Percentiles rank a stretch among this genome's conserved stretches.
Conservation (phyloP, 768 basidiomycete genomes). For the Pleurotus sapidus region DNA sequence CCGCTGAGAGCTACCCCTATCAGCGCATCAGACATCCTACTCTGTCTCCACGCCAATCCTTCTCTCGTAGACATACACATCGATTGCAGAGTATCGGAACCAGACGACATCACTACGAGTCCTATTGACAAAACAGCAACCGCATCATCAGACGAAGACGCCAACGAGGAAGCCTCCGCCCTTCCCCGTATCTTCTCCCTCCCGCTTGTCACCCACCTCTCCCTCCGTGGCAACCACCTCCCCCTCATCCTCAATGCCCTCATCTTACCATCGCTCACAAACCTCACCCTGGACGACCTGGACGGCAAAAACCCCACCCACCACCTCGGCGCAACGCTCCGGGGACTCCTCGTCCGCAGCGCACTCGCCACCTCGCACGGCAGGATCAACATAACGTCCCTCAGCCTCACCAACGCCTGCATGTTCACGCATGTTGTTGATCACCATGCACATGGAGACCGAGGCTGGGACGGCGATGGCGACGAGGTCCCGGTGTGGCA, state of each 20-base stretch:
- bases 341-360: constrained; percentile 2
- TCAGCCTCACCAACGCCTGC: constrained; percentile 4
- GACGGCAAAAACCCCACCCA: constrained; percentile 22
- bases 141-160: background rate
- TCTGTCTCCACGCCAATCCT: constrained; percentile 15
- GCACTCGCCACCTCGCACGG: background rate
- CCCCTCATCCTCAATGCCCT: constrained; percentile 26
- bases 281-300: constrained; percentile 30
- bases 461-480: background rate
- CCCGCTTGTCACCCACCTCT: constrained; percentile 20
- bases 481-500: constrained; percentile 7
- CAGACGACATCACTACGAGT: background rate
- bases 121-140: constrained; percentile 1
- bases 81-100: constrained; percentile 18
- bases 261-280: constrained; percentile 25
- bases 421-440: constrained; percentile 6
- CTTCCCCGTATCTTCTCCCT: constrained; percentile 8
- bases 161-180: background rate
- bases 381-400: background rate
- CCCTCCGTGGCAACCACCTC: constrained; percentile 32
- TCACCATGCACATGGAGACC: no score
- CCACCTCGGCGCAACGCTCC: constrained; percentile 3
- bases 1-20: constrained; percentile 22
- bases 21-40: constrained; percentile 14
- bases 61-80: constrained; percentile 16